Conservation (phyloP, 2,329 filamentous ascomycete genomes). For the Fusarium sp. region DNA sequence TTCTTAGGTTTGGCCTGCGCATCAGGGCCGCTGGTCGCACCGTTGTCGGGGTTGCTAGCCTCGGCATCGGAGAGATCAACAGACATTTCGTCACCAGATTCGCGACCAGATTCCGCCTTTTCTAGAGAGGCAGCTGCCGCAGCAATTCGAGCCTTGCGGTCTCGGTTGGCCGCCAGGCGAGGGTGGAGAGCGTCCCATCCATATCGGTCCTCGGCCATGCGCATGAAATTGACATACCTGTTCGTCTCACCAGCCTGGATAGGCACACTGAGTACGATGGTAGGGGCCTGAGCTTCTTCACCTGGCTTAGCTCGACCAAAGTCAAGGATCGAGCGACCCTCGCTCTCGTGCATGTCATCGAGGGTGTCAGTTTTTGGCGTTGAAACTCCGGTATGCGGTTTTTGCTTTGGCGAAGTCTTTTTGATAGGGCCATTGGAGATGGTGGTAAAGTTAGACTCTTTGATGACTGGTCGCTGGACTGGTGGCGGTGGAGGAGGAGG, state of each 20-base stretch:
- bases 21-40: constrained; percentile 68
- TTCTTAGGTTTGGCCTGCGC: constrained; percentile 75
- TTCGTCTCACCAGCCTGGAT: constrained; percentile 81
- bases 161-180: constrained; percentile 86
- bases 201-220: constrained; percentile 91
- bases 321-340: constrained; percentile 69
- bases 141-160: constrained; percentile 87
- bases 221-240: constrained; percentile 94
- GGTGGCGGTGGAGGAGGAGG: constrained; percentile 50
- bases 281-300: constrained; percentile 72
- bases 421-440: constrained; percentile 57
- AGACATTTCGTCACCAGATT: constrained; percentile 85
- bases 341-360: constrained; percentile 59
- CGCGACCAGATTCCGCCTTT: constrained; percentile 74
- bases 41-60: constrained; percentile 91
- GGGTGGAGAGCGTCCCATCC: constrained; percentile 95
- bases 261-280: constrained; percentile 85
- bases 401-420: constrained; percentile 61
- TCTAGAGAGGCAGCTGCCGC: constrained; percentile 89
- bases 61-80: constrained; percentile 79
- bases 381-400: constrained; percentile 53
- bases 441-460: constrained; percentile 55
- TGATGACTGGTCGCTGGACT: constrained; percentile 49
- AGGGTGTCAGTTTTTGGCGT: constrained; percentile 62
- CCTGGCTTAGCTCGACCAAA: constrained; percentile 70